Conservation (phyloP, 2,329 filamentous ascomycete species). For the Basipetospora sp. region DNA sequence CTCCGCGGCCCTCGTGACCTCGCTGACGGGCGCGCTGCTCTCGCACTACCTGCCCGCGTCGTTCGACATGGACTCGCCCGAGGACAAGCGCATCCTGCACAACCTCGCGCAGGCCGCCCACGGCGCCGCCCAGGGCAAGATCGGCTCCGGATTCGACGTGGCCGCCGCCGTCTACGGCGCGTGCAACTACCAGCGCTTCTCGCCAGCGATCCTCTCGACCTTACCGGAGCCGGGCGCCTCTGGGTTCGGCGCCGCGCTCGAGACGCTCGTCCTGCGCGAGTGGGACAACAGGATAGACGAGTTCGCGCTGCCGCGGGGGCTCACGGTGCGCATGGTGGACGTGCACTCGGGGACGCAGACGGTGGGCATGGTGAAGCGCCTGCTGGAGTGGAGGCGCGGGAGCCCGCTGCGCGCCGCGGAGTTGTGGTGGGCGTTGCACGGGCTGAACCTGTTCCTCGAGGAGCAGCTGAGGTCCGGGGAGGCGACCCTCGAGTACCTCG, state of each 20-base stretch:
- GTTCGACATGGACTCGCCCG: constrained; percentile 42
- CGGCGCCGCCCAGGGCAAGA: constrained; percentile 90
- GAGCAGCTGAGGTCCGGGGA: constrained; percentile 35
- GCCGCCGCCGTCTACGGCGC: constrained; percentile 85
- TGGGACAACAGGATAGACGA: constrained; percentile 75
- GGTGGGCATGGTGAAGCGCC: constrained; percentile 86
- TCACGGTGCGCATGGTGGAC: constrained; percentile 82
- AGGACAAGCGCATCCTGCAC: constrained; percentile 53
- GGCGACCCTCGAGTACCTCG: constrained; percentile 48
- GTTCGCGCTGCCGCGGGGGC: constrained; percentile 55
- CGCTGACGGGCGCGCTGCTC: constrained; percentile 64
- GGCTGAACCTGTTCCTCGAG: constrained; percentile 7
- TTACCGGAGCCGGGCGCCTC: constrained; percentile 52
- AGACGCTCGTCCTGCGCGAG: constrained; percentile 40
- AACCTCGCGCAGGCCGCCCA: constrained; percentile 89
- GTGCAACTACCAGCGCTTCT: constrained; percentile 85
- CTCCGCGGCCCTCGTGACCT: constrained; percentile 82
- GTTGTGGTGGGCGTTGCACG: constrained; percentile 59
- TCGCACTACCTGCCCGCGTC: constrained; percentile 53
- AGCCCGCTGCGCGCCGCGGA: constrained; percentile 48
- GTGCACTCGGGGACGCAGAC: constrained; percentile 90
- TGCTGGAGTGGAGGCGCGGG: constrained; percentile 63
- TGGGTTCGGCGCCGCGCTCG: constrained; percentile 53
- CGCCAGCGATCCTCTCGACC: constrained; percentile 53
- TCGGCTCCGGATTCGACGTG: constrained; percentile 91